These are phyloP conservation scores for Aspergillus floridensis DNA, from an alignment of 2,329 filamentous ascomycete genomes.

Conservation along the genomic window DNA sequence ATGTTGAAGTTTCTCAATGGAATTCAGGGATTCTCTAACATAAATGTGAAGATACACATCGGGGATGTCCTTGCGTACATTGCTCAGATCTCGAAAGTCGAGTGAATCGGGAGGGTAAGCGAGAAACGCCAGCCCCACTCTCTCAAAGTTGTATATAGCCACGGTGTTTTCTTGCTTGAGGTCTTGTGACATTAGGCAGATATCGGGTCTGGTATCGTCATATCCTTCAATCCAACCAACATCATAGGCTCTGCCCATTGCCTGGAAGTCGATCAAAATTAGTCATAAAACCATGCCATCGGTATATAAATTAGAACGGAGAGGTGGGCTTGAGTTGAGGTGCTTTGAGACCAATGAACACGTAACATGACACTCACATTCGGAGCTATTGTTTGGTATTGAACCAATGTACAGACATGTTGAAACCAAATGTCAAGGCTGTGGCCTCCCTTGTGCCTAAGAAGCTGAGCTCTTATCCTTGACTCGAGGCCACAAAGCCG, in stretches of 20 bases:
- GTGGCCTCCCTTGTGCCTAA: slow-evolving; percentile 14
- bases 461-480: slow-evolving; percentile 17
- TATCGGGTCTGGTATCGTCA: slow-evolving; percentile 26
- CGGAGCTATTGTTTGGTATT: slow-evolving; percentile 28
- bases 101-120: slow-evolving; percentile 27
- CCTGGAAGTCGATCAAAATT: neutral
- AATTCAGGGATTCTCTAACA: slow-evolving; percentile 16
- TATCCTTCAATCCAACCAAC: slow-evolving; percentile 38
- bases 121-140: slow-evolving; percentile 23
- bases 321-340: neutral
- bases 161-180: slow-evolving; percentile 26
- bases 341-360: neutral
- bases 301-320: neutral
- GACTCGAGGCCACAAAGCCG: slow-evolving; percentile 27
- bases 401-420: slow-evolving; percentile 28
- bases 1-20: neutral
- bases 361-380: slow-evolving; percentile 22
- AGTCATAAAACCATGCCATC: neutral
- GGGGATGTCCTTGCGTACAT: neutral
- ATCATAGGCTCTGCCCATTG: neutral
- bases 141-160: slow-evolving; percentile 27
- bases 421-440: slow-evolving; percentile 33
- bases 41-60: slow-evolving; percentile 22
- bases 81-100: slow-evolving; percentile 27
- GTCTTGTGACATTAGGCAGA: slow-evolving; percentile 28